These are phyloP conservation scores for Crithidia brevicula DNA, from an alignment of 208 protist species.

Conservation along the genomic window DNA sequence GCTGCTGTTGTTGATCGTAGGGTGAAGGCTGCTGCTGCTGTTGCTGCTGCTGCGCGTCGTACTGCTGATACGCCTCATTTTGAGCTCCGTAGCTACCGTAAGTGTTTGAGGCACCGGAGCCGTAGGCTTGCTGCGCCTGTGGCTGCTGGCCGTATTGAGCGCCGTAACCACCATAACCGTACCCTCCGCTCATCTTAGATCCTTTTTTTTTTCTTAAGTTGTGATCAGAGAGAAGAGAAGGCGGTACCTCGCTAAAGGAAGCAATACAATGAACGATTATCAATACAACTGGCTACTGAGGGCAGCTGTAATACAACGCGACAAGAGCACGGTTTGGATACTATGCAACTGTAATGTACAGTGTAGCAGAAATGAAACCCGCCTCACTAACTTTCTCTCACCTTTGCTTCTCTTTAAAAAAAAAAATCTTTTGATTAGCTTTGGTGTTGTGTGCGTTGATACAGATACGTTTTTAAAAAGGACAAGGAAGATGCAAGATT, in stretches of 20 bases:
- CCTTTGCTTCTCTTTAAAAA: conserved; percentile 11
- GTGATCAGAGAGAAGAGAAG: too few relatives aligned
- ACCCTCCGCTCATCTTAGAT: conserved; percentile 28
- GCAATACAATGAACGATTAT: too few relatives aligned
- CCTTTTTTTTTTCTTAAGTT: too few relatives aligned
- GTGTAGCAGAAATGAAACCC: too few relatives aligned
- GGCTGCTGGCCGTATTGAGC: conserved; percentile 35
- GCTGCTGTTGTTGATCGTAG: conserved; percentile 15
- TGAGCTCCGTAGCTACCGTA: conserved; percentile 24
- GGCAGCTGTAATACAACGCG: too few relatives aligned
- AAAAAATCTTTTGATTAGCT: background rate
- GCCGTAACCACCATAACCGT: conserved; percentile 31
- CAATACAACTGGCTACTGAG: too few relatives aligned
- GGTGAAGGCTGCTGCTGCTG: conserved; percentile 13
- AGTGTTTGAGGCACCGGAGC: conserved; percentile 5
- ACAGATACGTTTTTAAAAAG: conserved; percentile 6
- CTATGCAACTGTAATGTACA: too few relatives aligned
- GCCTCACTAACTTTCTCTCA: too few relatives aligned
- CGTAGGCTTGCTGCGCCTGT: conserved; percentile 27
- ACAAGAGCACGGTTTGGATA: too few relatives aligned
- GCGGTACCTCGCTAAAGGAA: too few relatives aligned
- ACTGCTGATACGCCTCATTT: conserved; percentile 33
- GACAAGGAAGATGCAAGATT: background rate
- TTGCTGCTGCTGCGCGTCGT: conserved; percentile 18
- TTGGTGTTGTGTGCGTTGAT: background rate